Evolutionary conservation across 495 filamentous ascomycete species (phyloP), one percentile per base, ranked within the genome.

Genomic region (Penicillium angulare): DNA sequence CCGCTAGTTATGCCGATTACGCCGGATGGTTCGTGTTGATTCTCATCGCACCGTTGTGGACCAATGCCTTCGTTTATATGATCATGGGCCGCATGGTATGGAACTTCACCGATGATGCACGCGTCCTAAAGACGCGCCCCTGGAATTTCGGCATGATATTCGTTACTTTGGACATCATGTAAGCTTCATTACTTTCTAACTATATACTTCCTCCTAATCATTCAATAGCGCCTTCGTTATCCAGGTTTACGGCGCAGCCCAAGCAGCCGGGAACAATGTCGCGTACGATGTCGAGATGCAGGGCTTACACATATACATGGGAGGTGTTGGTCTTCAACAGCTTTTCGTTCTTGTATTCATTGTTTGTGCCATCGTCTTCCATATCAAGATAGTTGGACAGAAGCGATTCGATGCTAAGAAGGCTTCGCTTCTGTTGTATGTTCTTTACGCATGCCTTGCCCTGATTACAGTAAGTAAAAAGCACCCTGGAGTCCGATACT

Each of bases 301-400:
- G 6, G 77, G 75, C 3, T 64, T 75, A 32, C 70, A 77, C 52
- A 60, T 78, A 32, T 80, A 79, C 58, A 80, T 77, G 76, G 71
- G 62, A 16, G 79, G 77, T n/a, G 69, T 80, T 8, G 76, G 74
- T 3, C 41, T 79, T 2, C 79, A 81, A 50, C 64, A 79, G 54
- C 40, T 67, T 32, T 78, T 79, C 55, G 77, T 80, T 47, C 24
- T 77, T 1, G 20, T 72, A 22, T 80, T 81, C 49, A 44, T 65
- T 5, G 56, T 48, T 6, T 65, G 76, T 51, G 71, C 67, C n/a
- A 58, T 71, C 9, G 45, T 50, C 6, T 79, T 81, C 56, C 71
- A 77, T 22, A 34, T 56, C 15, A 64, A 69, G 41, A 52, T 59
- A 47, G 33, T 41, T 24, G 49, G 33, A 5, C 50, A 46, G 29